A percentile compares a stretch with the other conserved stretches of the same genome.
These are phyloP conservation scores for Arabidopsis suecica DNA, from an alignment of 345 rosid genomes.

Conservation along the genomic window DNA sequence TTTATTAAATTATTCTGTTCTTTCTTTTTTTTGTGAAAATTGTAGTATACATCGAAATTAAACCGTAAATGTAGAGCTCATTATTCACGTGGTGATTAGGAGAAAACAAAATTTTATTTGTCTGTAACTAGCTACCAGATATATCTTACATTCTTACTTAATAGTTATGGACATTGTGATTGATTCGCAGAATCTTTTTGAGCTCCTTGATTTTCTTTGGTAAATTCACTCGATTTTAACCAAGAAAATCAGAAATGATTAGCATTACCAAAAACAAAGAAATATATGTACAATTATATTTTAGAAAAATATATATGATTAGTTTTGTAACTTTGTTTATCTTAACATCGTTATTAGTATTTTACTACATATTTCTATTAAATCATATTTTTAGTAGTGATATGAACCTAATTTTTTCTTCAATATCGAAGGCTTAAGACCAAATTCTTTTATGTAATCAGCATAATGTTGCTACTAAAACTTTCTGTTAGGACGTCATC, in stretches of 20 bases:
- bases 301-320: neutral
- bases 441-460: too few relatives aligned
- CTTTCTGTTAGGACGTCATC: too few relatives aligned
- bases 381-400: neutral
- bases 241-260: neutral
- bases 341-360: neutral
- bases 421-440: too few relatives aligned
- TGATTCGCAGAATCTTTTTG: neutral
- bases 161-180: neutral
- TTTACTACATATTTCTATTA: neutral
- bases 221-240: neutral
- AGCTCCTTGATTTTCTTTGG: neutral
- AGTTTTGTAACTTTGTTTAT: neutral
- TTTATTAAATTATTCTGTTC: conserved; percentile 18
- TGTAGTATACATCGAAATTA: conserved; percentile 13
- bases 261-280: neutral
- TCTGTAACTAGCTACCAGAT: conserved; percentile 5
- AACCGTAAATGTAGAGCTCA: conserved; percentile 25
- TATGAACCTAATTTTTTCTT: too few relatives aligned
- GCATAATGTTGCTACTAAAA: too few relatives aligned
- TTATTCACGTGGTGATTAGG: conserved; percentile 15
- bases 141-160: neutral
- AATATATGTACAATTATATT: too few relatives aligned
- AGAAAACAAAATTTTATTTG: conserved; percentile 11
- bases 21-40: conserved; percentile 1